Percentiles rank a stretch among this genome's conserved stretches.
Conservation (phyloP, 331 rosid species). For the Dryas integrifolia region DNA sequence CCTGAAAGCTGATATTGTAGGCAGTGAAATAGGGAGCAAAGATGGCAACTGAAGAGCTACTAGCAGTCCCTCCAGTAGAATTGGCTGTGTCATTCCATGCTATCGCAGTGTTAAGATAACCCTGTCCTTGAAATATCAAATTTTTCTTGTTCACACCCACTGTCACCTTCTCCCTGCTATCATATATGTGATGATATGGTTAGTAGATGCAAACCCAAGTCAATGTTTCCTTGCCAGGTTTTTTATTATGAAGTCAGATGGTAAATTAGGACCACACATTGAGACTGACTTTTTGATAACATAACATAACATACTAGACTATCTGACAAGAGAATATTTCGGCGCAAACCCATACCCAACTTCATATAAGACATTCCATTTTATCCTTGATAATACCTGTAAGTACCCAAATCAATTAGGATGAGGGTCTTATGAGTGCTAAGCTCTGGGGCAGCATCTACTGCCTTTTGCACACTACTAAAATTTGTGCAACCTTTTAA, state of each 20-base stretch:
- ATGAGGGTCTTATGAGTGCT: constrained; percentile 49
- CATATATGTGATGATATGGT: background rate
- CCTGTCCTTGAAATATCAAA: constrained; percentile 68
- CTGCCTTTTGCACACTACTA: constrained; percentile 60
- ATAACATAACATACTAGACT: background rate
- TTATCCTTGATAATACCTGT: constrained; percentile 40
- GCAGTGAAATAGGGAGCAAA: constrained; percentile 68
- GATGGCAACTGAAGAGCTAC: constrained; percentile 54
- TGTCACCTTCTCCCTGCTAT: constrained; percentile 66
- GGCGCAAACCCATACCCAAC: background rate
- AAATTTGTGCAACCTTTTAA: constrained; percentile 61
- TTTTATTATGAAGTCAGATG: too few species aligned
- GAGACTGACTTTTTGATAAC: background rate
- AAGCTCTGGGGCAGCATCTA: constrained; percentile 64
- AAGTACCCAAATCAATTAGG: constrained; percentile 54
- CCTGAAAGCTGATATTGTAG: constrained; percentile 79
- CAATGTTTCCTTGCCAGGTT: too few species aligned
- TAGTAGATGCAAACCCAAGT: background rate
- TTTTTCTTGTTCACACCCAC: constrained; percentile 68
- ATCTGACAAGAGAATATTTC: background rate
- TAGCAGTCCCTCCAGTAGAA: constrained; percentile 64
- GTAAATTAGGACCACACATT: too few species aligned
- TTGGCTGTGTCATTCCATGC: constrained; percentile 86
- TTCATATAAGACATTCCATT: background rate
- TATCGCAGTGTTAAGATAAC: constrained; percentile 59